phyloP scores from a whole-genome alignment of 495 filamentous ascomycete species.

The Amphirosellinia nigrospora region DNA sequence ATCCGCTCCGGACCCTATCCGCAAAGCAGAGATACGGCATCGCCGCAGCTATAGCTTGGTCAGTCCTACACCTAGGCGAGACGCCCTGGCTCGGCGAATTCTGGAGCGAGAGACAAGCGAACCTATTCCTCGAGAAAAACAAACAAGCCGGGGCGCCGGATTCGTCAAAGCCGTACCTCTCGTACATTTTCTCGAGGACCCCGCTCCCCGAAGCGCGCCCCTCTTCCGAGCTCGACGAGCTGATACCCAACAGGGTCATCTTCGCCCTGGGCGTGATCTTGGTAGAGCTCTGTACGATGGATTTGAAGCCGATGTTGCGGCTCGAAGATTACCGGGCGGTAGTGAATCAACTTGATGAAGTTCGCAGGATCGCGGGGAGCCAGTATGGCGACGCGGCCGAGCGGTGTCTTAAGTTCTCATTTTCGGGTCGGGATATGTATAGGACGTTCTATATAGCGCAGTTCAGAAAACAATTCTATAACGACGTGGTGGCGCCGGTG shows the following conservation, averaged over 20 bases:
- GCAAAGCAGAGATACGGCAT: constrained; percentile 14
- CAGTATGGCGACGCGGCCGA: constrained; percentile 1
- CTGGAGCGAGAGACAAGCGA: constrained; percentile 7
- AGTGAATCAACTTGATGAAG: background rate
- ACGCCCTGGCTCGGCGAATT: constrained; percentile 1
- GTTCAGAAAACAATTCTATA: constrained; percentile 8
- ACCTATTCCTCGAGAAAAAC: background rate
- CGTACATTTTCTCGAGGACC: background rate
- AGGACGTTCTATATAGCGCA: constrained; percentile 2
- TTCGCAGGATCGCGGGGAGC: constrained; percentile 8
- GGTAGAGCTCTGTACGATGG: background rate
- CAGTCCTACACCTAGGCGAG: constrained; percentile 6
- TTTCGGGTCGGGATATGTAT: background rate
- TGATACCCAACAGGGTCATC: constrained; percentile 6
- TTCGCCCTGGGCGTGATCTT: background rate
- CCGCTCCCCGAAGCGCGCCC: background rate
- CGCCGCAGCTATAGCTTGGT: constrained; percentile 8
- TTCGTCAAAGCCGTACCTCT: background rate
- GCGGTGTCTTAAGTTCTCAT: background rate
- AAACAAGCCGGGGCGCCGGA: background rate
- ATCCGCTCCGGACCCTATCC: constrained; percentile 1
- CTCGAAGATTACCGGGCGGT: background rate
- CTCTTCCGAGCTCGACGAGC: background rate
- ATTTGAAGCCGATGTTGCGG: background rate
- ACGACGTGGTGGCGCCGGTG: constrained; percentile 9